phyloP scores from a whole-genome alignment of 2,329 filamentous ascomycete species.

The Leptodontidium sp. region DNA sequence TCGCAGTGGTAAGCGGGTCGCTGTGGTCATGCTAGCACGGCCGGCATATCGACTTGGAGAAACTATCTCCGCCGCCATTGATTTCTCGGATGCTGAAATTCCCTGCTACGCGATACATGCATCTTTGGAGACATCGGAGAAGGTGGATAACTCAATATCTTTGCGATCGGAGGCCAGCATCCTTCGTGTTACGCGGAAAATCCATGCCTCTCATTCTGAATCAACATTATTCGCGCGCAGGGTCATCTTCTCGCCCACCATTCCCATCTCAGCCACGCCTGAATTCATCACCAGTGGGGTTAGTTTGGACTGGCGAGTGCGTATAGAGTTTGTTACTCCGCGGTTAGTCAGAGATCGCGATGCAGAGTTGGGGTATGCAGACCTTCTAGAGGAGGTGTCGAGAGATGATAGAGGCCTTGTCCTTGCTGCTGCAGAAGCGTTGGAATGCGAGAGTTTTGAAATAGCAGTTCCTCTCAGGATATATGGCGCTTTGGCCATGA shows the following conservation, averaged over 20 bases:
- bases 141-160: slow-evolving; percentile 80
- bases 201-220: slow-evolving; percentile 81
- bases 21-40: slow-evolving; percentile 86
- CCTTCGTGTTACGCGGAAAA: slow-evolving; percentile 82
- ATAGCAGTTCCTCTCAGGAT: slow-evolving; percentile 85
- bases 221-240: slow-evolving; percentile 83
- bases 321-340: slow-evolving; percentile 91
- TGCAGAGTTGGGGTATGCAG: slow-evolving; percentile 47
- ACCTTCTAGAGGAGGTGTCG: slow-evolving; percentile 79
- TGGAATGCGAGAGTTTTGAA: slow-evolving; percentile 90
- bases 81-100: slow-evolving; percentile 80
- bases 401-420: slow-evolving; percentile 81
- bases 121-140: slow-evolving; percentile 86
- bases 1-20: slow-evolving; percentile 89
- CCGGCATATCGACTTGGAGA: slow-evolving; percentile 92
- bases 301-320: slow-evolving; percentile 85
- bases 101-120: slow-evolving; percentile 87
- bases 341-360: slow-evolving; percentile 54
- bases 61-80: slow-evolving; percentile 81
- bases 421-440: slow-evolving; percentile 77
- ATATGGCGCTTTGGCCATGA: slow-evolving; percentile 64
- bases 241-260: slow-evolving; percentile 81
- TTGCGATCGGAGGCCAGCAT: slow-evolving; percentile 87
- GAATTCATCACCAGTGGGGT: slow-evolving; percentile 93
- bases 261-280: slow-evolving; percentile 84